phyloP scores from a whole-genome alignment of 164 flowering plant genomes.

The Piper betle region DNA sequence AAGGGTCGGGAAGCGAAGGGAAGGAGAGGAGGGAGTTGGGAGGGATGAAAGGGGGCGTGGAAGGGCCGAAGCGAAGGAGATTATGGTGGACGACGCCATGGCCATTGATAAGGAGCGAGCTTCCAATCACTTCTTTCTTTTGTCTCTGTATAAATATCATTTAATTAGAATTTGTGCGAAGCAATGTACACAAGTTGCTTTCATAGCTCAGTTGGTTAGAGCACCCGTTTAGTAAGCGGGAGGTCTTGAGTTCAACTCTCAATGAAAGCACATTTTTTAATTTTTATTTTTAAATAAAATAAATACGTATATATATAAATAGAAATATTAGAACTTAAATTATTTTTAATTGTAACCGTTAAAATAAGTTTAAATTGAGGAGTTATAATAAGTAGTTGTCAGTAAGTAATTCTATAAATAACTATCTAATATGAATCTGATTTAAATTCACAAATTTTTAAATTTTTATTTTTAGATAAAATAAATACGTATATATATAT shows the following conservation, averaged over 20 bases:
- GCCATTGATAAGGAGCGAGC: not conserved
- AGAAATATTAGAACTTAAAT: no score
- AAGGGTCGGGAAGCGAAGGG: conserved; percentile 17
- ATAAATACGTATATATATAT: no score
- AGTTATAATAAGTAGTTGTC: no score
- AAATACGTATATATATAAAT: no score
- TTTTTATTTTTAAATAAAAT: no score
- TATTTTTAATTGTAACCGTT: no score
- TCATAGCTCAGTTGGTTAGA: conserved; percentile 86
- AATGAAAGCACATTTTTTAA: not conserved
- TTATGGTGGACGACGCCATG: conserved; percentile 31
- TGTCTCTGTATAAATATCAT: not conserved
- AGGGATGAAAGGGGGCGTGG: conserved; percentile 10
- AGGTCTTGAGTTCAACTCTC: conserved; percentile 71
- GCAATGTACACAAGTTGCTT: conserved; percentile 6
- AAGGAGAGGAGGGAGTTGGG: conserved; percentile 11
- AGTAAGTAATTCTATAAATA: no score
- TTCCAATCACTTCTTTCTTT: not conserved
- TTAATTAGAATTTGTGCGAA: not conserved
- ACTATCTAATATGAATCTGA: no score
- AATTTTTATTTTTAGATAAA: not conserved
- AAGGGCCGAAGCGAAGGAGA: conserved; percentile 13
- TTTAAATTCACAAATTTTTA: no score
- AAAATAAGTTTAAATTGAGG: no score
- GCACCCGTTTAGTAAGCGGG: conserved; percentile 99